Percentiles rank a stretch among this genome's conserved stretches.
Evolutionary conservation across 129 eudicot genomes (phyloP).

Genomic region (Flaveria trinervia): DNA sequence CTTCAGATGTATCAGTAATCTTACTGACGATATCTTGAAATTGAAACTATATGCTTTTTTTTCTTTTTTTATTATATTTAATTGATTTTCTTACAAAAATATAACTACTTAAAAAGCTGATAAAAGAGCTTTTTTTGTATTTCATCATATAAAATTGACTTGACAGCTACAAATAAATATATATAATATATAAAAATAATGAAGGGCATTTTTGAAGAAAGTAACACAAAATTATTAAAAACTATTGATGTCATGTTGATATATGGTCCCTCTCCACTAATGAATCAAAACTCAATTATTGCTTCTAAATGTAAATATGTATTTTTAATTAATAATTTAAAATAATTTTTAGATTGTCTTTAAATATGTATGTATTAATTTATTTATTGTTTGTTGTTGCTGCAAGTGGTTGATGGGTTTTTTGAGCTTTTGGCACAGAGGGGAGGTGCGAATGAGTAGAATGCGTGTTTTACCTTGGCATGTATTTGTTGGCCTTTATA

Average conservation of each 20-base stretch:
- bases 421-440: constrained; percentile 88
- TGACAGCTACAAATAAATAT: background rate
- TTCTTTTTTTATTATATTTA: too few species aligned
- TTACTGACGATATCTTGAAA: too few species aligned
- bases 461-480: constrained; percentile 77
- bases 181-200: background rate
- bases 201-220: background rate
- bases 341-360: background rate
- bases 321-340: background rate
- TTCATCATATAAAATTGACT: constrained; percentile 8
- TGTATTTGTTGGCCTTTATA: constrained; percentile 81
- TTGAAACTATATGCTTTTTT: too few species aligned
- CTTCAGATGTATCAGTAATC: too few species aligned
- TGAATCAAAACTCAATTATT: constrained; percentile 14
- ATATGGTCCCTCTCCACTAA: constrained; percentile 32
- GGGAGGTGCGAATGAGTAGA: constrained; percentile 64
- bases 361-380: background rate
- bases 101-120: too few species aligned
- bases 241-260: too few species aligned
- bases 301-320: constrained; percentile 7
- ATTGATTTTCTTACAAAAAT: too few species aligned
- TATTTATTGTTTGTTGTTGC: background rate
- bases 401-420: constrained; percentile 91
- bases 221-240: constrained; percentile 25
- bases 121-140: background rate